These are phyloP conservation scores for Ziziphus jujuba DNA, from an alignment of 306 rosid species.

Conservation along the genomic window DNA sequence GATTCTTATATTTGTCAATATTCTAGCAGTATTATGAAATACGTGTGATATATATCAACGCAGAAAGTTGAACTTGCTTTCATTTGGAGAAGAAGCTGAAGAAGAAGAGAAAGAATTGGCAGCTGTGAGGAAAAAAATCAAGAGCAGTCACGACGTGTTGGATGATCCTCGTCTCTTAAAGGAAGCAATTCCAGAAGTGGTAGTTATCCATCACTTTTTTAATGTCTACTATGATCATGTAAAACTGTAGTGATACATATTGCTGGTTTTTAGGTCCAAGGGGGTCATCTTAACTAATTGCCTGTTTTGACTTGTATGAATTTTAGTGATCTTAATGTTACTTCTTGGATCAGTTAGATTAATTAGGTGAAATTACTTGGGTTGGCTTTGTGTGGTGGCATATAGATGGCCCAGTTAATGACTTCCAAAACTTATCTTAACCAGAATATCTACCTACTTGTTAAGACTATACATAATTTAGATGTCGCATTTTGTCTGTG, in stretches of 20 bases:
- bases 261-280: slow-evolving; percentile 3
- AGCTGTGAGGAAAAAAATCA: slow-evolving; percentile 74
- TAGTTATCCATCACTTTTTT: slow-evolving; percentile 28
- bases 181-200: slow-evolving; percentile 60
- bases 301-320: background rate
- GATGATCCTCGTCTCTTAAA: slow-evolving; percentile 94
- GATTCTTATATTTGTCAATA: background rate
- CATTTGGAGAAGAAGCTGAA: slow-evolving; percentile 97
- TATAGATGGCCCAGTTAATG: background rate
- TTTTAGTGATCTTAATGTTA: background rate
- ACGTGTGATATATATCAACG: slow-evolving; percentile 25
- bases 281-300: background rate
- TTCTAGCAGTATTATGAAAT: background rate
- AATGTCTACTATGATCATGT: slow-evolving; percentile 21
- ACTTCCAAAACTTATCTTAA: too few relatives aligned
- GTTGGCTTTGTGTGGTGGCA: background rate
- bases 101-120: slow-evolving; percentile 88
- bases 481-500: background rate
- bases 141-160: slow-evolving; percentile 95
- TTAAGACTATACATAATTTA: slow-evolving; percentile 7
- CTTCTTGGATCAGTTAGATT: background rate
- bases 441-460: background rate
- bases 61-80: slow-evolving; percentile 86
- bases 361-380: background rate
- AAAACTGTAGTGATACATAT: slow-evolving; percentile 16